These are phyloP conservation scores for Avena atlantica DNA, from an alignment of 176 grass and related monocot genomes.

Conservation along the genomic window DNA sequence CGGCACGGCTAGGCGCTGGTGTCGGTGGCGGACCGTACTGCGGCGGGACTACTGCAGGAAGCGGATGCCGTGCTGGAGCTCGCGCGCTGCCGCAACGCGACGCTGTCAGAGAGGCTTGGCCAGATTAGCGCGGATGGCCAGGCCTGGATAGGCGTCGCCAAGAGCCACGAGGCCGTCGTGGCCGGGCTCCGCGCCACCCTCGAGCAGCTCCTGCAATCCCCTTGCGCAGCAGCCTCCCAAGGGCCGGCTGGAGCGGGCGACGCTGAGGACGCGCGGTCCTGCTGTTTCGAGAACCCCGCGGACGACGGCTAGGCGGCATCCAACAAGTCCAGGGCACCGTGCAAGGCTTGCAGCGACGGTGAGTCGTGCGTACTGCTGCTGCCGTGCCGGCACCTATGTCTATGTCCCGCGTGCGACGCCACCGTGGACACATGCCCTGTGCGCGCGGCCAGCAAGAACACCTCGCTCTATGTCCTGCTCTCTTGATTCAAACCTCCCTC, in stretches of 20 bases:
- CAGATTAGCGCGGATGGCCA: conserved; percentile 53
- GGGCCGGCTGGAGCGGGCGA: background rate
- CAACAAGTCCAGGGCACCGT: background rate
- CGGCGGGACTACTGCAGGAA: background rate
- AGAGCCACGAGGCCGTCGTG: conserved; percentile 56
- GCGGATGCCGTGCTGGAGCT: conserved; percentile 49
- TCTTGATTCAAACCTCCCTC: conserved; percentile 19
- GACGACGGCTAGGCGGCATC: conserved; percentile 35
- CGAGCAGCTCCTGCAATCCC: conserved; percentile 45
- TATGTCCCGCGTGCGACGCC: conserved; percentile 56
- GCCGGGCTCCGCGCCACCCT: conserved; percentile 48
- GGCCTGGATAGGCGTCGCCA: conserved; percentile 62
- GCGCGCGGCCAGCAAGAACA: conserved; percentile 51
- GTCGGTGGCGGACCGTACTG: conserved; percentile 25
- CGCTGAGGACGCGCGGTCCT: conserved; percentile 30
- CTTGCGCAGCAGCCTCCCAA: background rate
- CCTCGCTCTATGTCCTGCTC: conserved; percentile 57
- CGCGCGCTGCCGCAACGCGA: conserved; percentile 31
- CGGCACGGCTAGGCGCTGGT: conserved; percentile 31
- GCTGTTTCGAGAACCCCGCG: conserved; percentile 43
- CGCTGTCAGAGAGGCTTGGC: conserved; percentile 54
- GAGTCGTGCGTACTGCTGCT: conserved; percentile 61
- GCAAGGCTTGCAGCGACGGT: conserved; percentile 48
- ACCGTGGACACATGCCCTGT: conserved; percentile 50
- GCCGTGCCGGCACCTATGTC: conserved; percentile 72